Base-by-base conservation (phyloP, 2,329 filamentous ascomycete species). In the Aspergillus quadricinctus region DNA sequence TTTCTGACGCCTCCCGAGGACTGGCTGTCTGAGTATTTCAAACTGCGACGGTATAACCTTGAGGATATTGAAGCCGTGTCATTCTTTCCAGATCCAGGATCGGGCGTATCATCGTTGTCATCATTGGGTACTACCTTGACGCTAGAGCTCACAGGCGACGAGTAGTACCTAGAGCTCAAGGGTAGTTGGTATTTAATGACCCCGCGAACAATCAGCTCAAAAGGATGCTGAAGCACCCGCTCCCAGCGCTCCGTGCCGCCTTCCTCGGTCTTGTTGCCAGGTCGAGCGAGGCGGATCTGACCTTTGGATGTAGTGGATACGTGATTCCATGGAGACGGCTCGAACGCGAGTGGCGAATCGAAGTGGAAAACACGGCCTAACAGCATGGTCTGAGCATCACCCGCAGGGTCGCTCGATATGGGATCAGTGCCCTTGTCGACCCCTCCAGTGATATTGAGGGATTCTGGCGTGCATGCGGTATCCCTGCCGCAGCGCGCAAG, bases 191-290 rank as follows among this genome's bases (percentile, higher is more conserved):
- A 99, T 69, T 92, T 92, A 64, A 99, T 80, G 14, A 94, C 89
- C 23, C 94, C 94, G 65, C 94, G 88, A 45, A 99, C 84, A 58
- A 97, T 93, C 50, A 99, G 81, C 64, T 97, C 91, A 65, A 97
- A 99, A 48, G 93, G 90, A 72, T 97, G 89, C 62, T 95, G 85
- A 51, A 97, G 80, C 49, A 97, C 92, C 57, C 86, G 84, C 70
- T 96, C 91, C 94, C 94, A 99, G 11, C 92, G 85, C 68, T 89
- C 86, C 1, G 87, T 88, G 8, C 93, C 94, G 43, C 89, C 89
- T 46, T 84, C 79, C 68, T 91, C 87, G 0, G 94, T 97, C 65
- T 87, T 87, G 72, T 97, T 99, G 3, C 93, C 92, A 0, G 94
- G 94, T 54, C 88, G 86, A 27, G 81, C 77, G 3, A 99, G 82